A percentile compares a stretch with the other conserved stretches of the same genome.
These are phyloP conservation scores for Cyberlindnera bimundalis DNA, from an alignment of 805 yeast species.

Conservation along the genomic window DNA sequence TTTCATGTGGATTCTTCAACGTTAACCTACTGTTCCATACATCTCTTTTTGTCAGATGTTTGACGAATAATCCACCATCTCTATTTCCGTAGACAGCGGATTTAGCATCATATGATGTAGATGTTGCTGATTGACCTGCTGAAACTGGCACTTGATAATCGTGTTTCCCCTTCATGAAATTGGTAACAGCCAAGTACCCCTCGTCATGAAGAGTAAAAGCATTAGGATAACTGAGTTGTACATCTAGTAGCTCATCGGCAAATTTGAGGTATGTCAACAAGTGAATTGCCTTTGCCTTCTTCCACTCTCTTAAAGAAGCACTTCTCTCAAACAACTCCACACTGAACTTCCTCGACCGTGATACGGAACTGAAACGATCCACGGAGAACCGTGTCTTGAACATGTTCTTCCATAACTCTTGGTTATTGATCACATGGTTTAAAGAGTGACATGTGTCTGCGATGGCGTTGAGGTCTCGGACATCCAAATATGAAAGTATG, in stretches of 20 bases:
- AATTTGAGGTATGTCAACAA: conserved; percentile 1
- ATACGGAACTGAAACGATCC: conserved; percentile 34
- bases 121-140: conserved; percentile 18
- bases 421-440: conserved; percentile 33
- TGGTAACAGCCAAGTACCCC: conserved; percentile 16
- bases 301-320: conserved; percentile 23
- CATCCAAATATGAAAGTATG: conserved; percentile 35
- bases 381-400: conserved; percentile 31
- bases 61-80: conserved; percentile 20
- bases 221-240: conserved; percentile 19
- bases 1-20: conserved; percentile 10
- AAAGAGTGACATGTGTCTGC: conserved; percentile 31
- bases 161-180: conserved; percentile 15
- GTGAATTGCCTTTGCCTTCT: conserved; percentile 5
- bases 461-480: conserved; percentile 32
- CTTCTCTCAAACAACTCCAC: conserved; percentile 33
- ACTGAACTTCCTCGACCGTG: conserved; percentile 33
- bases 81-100: conserved; percentile 21
- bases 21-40: conserved; percentile 12
- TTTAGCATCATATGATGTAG: conserved; percentile 12
- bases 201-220: conserved; percentile 17
- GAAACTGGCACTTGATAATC: conserved; percentile 22
- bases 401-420: conserved; percentile 41
- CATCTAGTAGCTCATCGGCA: conserved; percentile 8
- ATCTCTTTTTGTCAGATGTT: conserved; percentile 17